Percentiles rank a stretch among this genome's conserved stretches.
These are phyloP conservation scores for Rhododendron ovatum DNA, from an alignment of 148 eudicot species.

Conservation along the genomic window DNA sequence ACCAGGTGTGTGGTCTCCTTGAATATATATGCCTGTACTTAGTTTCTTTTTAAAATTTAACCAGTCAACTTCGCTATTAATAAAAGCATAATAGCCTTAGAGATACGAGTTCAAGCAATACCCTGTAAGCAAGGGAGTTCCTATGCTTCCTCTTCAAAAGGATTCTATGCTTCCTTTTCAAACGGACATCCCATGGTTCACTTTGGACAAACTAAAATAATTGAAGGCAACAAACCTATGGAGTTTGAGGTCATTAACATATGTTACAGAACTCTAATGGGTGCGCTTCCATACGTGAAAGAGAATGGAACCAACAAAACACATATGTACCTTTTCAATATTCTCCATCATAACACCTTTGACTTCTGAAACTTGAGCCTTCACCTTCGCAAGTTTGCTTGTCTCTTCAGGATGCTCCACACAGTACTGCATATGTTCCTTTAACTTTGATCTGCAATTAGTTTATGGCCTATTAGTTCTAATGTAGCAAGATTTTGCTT, in stretches of 20 bases:
- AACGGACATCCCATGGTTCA: too few relatives aligned
- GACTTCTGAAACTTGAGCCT: constrained; percentile 18
- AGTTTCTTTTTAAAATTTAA: not conserved
- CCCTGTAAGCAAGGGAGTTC: not conserved
- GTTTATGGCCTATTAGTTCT: not conserved
- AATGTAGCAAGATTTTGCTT: not conserved
- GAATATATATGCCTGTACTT: not conserved
- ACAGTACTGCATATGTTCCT: constrained; percentile 9
- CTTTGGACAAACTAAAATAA: not conserved
- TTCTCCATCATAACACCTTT: constrained; percentile 40
- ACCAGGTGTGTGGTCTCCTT: not conserved
- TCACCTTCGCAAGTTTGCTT: too few relatives aligned
- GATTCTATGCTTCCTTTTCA: not conserved
- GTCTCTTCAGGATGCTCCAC: too few relatives aligned
- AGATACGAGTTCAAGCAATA: not conserved
- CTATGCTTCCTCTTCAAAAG: too few relatives aligned
- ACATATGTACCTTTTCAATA: constrained; percentile 25
- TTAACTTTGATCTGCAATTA: constrained; percentile 26
- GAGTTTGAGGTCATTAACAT: not conserved
- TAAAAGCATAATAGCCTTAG: not conserved
- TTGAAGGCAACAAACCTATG: not conserved
- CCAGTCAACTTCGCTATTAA: not conserved
- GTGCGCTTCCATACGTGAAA: not conserved
- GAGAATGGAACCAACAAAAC: not conserved
- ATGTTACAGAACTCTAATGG: not conserved